Evolutionary conservation across 2,329 filamentous ascomycete genomes (phyloP).

Genomic region (Emmonsiellopsis sp.): DNA sequence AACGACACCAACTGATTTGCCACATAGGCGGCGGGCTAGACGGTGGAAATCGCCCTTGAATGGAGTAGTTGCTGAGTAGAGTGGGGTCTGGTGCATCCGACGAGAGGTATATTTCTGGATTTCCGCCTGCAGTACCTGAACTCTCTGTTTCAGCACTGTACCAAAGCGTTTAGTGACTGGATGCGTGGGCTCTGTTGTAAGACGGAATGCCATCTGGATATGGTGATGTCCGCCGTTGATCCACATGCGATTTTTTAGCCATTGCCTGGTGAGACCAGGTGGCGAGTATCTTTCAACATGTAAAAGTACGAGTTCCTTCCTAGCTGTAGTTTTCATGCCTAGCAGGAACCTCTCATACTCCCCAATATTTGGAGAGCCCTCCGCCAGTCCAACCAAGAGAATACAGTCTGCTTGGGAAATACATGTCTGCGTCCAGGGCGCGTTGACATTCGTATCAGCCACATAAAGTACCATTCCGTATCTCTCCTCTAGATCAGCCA

Average conservation of each 20-base stretch:
- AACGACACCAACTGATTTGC: conserved; percentile 88
- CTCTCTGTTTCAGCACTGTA: conserved; percentile 77
- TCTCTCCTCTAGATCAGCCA: conserved; percentile 94
- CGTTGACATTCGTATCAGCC: conserved; percentile 92
- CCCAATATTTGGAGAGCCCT: conserved; percentile 79
- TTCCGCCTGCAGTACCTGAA: conserved; percentile 90
- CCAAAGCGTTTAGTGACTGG: conserved; percentile 69
- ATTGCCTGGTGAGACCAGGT: conserved; percentile 75
- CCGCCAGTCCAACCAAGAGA: conserved; percentile 79
- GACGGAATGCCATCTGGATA: conserved; percentile 85
- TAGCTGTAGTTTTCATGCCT: conserved; percentile 92
- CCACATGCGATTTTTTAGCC: conserved; percentile 90
- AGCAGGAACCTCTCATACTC: conserved; percentile 95
- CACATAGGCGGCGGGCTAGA: conserved; percentile 77
- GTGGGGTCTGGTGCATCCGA: conserved; percentile 75
- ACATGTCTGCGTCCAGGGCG: conserved; percentile 96
- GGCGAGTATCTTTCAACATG: conserved; percentile 82
- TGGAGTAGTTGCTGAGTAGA: conserved; percentile 83
- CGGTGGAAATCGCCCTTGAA: conserved; percentile 97
- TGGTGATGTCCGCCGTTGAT: conserved; percentile 97
- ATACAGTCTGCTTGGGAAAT: conserved; percentile 97
- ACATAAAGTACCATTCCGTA: conserved; percentile 93
- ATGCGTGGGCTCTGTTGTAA: conserved; percentile 66
- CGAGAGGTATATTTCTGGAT: conserved; percentile 97
- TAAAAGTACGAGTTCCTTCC: conserved; percentile 82